Percentiles rank a stretch among this genome's conserved stretches.
phyloP scores from a whole-genome alignment of 805 yeast species.

The Huiozyma sinensis region DNA sequence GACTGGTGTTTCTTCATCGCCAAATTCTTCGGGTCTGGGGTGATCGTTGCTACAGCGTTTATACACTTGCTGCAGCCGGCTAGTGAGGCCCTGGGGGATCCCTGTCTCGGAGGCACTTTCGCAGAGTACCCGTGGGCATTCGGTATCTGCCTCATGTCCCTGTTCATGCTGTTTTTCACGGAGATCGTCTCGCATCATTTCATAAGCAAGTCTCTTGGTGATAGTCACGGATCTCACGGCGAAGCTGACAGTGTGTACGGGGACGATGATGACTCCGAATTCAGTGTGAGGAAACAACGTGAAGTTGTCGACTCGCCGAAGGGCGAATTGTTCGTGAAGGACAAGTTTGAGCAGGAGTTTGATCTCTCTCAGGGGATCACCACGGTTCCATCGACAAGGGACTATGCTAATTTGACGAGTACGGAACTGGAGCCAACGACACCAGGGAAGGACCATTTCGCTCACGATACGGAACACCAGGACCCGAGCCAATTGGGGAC shows the following conservation, averaged over 20 bases:
- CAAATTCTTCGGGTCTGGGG: constrained; percentile 70
- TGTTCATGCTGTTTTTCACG: constrained; percentile 36
- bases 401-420: not conserved
- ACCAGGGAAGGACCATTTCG: constrained; percentile 5
- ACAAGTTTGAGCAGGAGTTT: not conserved
- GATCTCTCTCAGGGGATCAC: not conserved
- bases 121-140: constrained; percentile 47
- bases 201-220: constrained; percentile 27
- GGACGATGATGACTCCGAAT: not conserved
- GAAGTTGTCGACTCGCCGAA: not conserved
- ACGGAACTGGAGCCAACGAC: not conserved
- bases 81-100: constrained; percentile 24
- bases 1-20: constrained; percentile 53
- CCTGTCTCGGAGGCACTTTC: constrained; percentile 55
- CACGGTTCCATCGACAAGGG: not conserved
- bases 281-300: not conserved
- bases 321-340: not conserved
- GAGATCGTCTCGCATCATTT: constrained; percentile 38
- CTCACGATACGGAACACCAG: constrained; percentile 6
- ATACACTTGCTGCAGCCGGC: constrained; percentile 56
- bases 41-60: constrained; percentile 66
- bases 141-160: constrained; percentile 40
- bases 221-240: constrained; percentile 5
- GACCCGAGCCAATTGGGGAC: constrained; percentile 7
- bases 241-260: not conserved